Conservation (phyloP, 176 grass and related monocot genomes). For the Eragrostis curvula region DNA sequence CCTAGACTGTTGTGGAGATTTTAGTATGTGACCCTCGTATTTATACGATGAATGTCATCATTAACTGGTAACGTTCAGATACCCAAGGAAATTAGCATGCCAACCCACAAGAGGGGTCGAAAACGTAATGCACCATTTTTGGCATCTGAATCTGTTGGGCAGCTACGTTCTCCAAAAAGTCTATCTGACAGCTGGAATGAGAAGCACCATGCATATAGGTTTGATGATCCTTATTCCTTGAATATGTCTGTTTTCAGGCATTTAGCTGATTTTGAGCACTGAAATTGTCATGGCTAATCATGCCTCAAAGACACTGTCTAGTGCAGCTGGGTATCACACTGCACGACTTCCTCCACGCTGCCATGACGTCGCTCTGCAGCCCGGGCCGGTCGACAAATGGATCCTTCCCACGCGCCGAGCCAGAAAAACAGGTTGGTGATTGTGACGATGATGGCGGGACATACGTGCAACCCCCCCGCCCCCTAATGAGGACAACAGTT, state of each 20-base stretch:
- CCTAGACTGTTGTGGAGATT: no score
- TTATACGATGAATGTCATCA: no score
- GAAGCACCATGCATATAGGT: not conserved
- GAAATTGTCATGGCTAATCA: slow-evolving; percentile 91
- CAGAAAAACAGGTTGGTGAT: no score
- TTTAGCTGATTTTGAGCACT: slow-evolving; percentile 79
- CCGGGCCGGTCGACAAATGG: not conserved
- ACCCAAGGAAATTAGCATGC: no score
- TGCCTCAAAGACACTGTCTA: slow-evolving; percentile 69
- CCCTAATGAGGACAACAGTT: slow-evolving; percentile 42
- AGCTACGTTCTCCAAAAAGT: not conserved
- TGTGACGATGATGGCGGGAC: not conserved
- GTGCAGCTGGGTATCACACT: slow-evolving; percentile 61
- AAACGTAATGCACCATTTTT: no score
- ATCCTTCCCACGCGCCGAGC: slow-evolving; percentile 47
- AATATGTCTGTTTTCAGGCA: slow-evolving; percentile 51
- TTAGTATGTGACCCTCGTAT: no score
- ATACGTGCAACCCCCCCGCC: slow-evolving; percentile 50
- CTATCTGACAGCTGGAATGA: not conserved
- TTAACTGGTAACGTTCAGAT: no score
- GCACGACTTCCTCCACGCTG: slow-evolving; percentile 50
- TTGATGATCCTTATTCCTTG: not conserved
- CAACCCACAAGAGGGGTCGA: no score
- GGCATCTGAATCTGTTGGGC: not conserved
- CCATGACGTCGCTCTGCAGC: not conserved